phyloP scores from a whole-genome alignment of 768 basidiomycete species.

The Guyanaporus albipodus region DNA sequence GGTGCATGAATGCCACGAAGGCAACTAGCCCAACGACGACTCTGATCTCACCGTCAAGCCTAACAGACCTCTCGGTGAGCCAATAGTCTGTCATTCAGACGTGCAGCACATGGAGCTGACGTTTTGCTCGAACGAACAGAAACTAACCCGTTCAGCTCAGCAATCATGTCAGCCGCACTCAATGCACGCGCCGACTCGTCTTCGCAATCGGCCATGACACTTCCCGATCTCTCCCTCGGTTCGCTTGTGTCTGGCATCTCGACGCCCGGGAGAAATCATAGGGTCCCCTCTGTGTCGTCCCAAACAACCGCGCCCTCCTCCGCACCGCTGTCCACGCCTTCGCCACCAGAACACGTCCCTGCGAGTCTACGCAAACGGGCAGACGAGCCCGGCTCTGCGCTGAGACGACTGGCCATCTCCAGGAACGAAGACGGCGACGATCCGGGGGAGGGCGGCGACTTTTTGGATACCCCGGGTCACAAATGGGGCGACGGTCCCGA shows the following conservation, averaged over 20 bases:
- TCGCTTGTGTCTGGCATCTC: slow-evolving; percentile 52
- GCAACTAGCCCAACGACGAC: background rate
- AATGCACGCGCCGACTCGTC: slow-evolving; percentile 40
- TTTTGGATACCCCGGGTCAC: slow-evolving; percentile 52
- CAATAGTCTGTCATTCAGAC: background rate
- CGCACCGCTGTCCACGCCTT: slow-evolving; percentile 46
- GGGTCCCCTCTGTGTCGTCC: slow-evolving; percentile 49
- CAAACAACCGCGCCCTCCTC: slow-evolving; percentile 52
- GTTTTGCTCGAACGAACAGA: background rate
- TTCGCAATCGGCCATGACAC: slow-evolving; percentile 39
- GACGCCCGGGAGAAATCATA: slow-evolving; percentile 44
- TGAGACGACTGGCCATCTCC: slow-evolving; percentile 36
- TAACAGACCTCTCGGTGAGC: slow-evolving; percentile 10
- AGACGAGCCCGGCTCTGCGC: slow-evolving; percentile 39
- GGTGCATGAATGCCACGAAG: background rate
- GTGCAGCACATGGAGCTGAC: background rate
- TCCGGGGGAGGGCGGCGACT: slow-evolving; percentile 37
- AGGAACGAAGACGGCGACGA: slow-evolving; percentile 37
- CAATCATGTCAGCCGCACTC: slow-evolving; percentile 42
- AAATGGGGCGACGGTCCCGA: slow-evolving; percentile 51
- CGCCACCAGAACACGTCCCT: slow-evolving; percentile 37
- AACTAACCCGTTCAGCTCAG: background rate
- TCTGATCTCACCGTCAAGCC: background rate
- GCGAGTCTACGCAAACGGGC: slow-evolving; percentile 34
- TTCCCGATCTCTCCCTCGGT: slow-evolving; percentile 60